Conservation (phyloP, 2,329 filamentous ascomycete genomes). For the Trichophyton mentagrophytes region DNA sequence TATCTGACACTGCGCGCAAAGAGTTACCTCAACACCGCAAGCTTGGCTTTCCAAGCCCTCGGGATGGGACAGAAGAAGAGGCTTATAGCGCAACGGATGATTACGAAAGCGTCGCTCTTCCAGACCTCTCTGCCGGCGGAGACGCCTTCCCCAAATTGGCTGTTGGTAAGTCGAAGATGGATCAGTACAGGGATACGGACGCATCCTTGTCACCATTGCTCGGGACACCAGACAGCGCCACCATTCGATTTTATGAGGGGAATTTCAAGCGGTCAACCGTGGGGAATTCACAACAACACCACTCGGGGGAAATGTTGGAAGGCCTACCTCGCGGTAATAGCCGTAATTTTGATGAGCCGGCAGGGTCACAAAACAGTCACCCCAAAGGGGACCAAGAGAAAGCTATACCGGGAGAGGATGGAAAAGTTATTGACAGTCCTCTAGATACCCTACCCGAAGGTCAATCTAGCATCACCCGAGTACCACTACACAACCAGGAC, state of each 20-base stretch:
- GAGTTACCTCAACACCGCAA: slow-evolving; percentile 8
- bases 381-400: neutral
- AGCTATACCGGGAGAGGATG: neutral
- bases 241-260: slow-evolving; percentile 10
- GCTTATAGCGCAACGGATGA: slow-evolving; percentile 15
- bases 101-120: slow-evolving; percentile 20
- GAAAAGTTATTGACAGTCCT: neutral
- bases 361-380: neutral
- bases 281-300: neutral
- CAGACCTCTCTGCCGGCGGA: slow-evolving; percentile 6
- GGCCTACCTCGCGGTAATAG: neutral
- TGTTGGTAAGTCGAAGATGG: slow-evolving; percentile 12
- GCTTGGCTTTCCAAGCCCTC: slow-evolving; percentile 1
- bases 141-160: slow-evolving; percentile 1
- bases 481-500: neutral
- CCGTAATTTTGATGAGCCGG: neutral
- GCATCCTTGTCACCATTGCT: slow-evolving; percentile 13
- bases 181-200: slow-evolving; percentile 13
- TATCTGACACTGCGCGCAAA: neutral
- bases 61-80: slow-evolving; percentile 19
- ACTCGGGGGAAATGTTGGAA: neutral
- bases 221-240: slow-evolving; percentile 13
- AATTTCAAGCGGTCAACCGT: neutral
- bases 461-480: neutral
- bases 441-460: neutral